phyloP scores from a whole-genome alignment of 495 filamentous ascomycete species.

The Rusavskia elegans region DNA sequence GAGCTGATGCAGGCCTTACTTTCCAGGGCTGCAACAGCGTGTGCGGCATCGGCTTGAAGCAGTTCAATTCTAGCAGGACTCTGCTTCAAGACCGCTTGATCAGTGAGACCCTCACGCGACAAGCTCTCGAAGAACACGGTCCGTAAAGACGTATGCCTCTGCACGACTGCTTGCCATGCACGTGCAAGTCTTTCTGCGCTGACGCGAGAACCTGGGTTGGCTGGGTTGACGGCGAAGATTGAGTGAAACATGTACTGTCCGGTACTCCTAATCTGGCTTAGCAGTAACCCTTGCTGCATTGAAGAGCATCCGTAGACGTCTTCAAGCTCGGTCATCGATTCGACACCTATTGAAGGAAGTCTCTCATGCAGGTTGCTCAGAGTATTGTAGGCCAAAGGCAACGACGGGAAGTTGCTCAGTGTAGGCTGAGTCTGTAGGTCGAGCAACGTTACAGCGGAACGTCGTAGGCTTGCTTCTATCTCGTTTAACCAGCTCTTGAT shows the following conservation, averaged over 20 bases:
- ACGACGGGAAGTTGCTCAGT: slow-evolving; percentile 15
- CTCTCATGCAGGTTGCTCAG: slow-evolving; percentile 9
- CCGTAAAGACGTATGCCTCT: slow-evolving; percentile 28
- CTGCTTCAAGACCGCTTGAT: slow-evolving; percentile 27
- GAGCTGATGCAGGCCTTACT: slow-evolving; percentile 4
- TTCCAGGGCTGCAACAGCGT: slow-evolving; percentile 4
- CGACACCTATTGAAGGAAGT: slow-evolving; percentile 6
- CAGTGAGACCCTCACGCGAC: slow-evolving; percentile 18
- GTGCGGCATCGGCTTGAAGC: not conserved
- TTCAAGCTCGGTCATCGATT: slow-evolving; percentile 16
- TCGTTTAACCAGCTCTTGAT: slow-evolving; percentile 18
- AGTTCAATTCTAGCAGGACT: slow-evolving; percentile 3
- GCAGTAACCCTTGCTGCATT: slow-evolving; percentile 30
- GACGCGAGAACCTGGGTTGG: slow-evolving; percentile 1
- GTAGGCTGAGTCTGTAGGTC: slow-evolving; percentile 11
- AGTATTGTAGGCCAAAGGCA: slow-evolving; percentile 16
- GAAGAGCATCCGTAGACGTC: slow-evolving; percentile 29
- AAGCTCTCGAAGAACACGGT: slow-evolving; percentile 30
- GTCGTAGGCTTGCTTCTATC: slow-evolving; percentile 12
- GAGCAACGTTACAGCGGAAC: not conserved
- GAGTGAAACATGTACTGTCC: slow-evolving; percentile 16
- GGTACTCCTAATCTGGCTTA: slow-evolving; percentile 25
- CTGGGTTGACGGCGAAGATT: slow-evolving; percentile 6
- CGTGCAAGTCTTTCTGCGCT: slow-evolving; percentile 13
- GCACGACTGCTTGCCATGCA: slow-evolving; percentile 32